Base-by-base conservation (phyloP, 2,329 filamentous ascomycete genomes). In the Sporothrix inflata region DNA sequence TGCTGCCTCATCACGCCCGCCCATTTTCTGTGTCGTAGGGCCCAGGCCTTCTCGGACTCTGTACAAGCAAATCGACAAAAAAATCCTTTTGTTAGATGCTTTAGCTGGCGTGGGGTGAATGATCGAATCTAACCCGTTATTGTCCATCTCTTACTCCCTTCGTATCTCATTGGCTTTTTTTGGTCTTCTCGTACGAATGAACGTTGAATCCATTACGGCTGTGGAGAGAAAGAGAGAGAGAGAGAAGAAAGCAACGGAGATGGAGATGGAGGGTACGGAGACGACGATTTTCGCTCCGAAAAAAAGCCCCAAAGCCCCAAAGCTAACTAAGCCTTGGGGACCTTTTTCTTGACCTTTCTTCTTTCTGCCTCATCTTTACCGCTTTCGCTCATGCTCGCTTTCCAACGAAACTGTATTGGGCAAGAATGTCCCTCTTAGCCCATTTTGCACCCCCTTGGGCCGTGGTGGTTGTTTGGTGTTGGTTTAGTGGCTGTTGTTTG, bases 381-480 rank as follows among this genome's bases (percentile, higher is more conserved):
- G 38, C 21, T 45, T 42, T 65, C 38, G 60, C 40, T n/a, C 60
- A n/a, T 19, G 38, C 16, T 65, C 24, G 21, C 5, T 42, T 27
- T 57, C 5, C 21, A 38, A 12, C 66, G 49, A 69, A 45, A 16
- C 66, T 42, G 66, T 24, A 27, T 69, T 38, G 45, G 30, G 66
- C 12, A 42, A 57, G 12, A 69, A 55, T 45, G 49, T 53, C 57
- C 27, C 24, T n/a, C 21, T 61, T 16, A 61, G n/a, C 34, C 4
- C 51, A 1, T 24, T 16, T 11, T 12, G 12, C 51, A 63, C 19
- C 30, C 47, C 45, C 66, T 55, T 53, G 47, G 42, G 21, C 19
- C 30, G 45, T 53, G 65, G 47, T 53, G 61, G 65, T 30, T 53
- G 65, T 40, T 21, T 40, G 40, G 24, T 34, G 61, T 12, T 66